phyloP scores from a whole-genome alignment of 768 basidiomycete species.

The Infundibulicybe gibba region DNA sequence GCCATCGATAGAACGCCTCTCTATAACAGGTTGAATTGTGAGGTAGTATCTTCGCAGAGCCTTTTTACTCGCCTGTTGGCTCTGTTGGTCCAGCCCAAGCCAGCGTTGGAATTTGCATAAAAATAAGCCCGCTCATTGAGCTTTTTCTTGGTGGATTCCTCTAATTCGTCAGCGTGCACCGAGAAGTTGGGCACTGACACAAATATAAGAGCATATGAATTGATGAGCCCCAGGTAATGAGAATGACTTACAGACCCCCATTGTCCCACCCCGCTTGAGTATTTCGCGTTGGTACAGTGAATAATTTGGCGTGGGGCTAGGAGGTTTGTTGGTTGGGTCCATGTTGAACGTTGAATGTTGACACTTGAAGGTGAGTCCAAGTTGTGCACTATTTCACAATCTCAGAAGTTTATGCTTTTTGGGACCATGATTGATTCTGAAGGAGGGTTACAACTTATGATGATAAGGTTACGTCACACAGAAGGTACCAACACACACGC shows the following conservation, averaged over 20 bases:
- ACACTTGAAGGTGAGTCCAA: background rate
- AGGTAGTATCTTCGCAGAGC: too few relatives aligned
- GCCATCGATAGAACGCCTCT: slow-evolving; percentile 51
- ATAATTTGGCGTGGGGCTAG: slow-evolving; percentile 45
- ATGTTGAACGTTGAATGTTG: slow-evolving; percentile 15
- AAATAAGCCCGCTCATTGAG: slow-evolving; percentile 41
- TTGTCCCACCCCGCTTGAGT: slow-evolving; percentile 35
- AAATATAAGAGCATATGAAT: background rate
- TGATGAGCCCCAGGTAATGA: background rate
- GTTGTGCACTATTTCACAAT: too few relatives aligned
- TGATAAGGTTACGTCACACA: too few relatives aligned
- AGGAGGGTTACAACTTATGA: too few relatives aligned
- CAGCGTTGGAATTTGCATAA: slow-evolving; percentile 52
- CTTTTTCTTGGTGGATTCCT: slow-evolving; percentile 7
- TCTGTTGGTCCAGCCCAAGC: slow-evolving; percentile 46
- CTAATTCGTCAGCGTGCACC: slow-evolving; percentile 27
- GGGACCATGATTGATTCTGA: too few relatives aligned
- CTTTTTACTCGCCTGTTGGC: slow-evolving; percentile 34
- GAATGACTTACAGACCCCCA: slow-evolving; percentile 26
- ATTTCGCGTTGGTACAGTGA: slow-evolving; percentile 48
- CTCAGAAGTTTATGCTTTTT: too few relatives aligned
- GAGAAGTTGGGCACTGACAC: slow-evolving; percentile 35
- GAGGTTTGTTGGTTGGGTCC: slow-evolving; percentile 45
- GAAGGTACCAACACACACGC: background rate
- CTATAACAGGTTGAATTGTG: slow-evolving; percentile 10